Conservation (phyloP, 2,329 filamentous ascomycete species). For the Ophiognomonia clavigignenti-juglandacearum region DNA sequence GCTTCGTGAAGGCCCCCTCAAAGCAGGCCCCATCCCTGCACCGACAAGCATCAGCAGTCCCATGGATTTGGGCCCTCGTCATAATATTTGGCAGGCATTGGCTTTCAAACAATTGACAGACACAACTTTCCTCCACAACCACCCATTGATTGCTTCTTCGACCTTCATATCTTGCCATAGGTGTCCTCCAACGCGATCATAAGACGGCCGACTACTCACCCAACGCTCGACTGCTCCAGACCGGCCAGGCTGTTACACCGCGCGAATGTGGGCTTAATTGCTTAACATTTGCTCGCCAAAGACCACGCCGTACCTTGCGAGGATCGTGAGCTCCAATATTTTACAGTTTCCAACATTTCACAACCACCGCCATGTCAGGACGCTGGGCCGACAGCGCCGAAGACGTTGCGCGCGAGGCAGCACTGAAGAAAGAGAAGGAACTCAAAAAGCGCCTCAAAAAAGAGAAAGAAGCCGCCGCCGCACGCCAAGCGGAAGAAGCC, state of each 20-base stretch:
- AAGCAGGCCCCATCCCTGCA: no score
- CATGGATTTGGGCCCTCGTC: no score
- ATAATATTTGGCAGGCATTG: no score
- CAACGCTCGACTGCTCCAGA: not conserved
- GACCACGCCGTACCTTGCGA: no score
- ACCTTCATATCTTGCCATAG: no score
- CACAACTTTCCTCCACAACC: no score
- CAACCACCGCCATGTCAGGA: slow-evolving; percentile 46
- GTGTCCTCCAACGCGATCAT: no score
- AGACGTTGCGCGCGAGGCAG: slow-evolving; percentile 68
- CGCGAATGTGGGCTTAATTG: not conserved
- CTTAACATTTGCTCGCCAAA: not conserved
- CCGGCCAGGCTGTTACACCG: not conserved
- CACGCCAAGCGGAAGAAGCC: slow-evolving; percentile 49
- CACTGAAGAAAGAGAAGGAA: slow-evolving; percentile 77
- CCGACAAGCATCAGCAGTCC: no score
- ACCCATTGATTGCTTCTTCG: no score
- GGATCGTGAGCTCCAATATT: not conserved
- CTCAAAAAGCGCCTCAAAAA: slow-evolving; percentile 81
- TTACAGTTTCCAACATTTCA: not conserved
- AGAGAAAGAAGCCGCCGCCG: slow-evolving; percentile 53
- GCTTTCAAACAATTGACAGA: no score
- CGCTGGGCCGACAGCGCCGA: slow-evolving; percentile 86
- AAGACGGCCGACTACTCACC: no score
- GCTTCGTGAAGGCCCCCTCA: no score